phyloP scores from a whole-genome alignment of 208 protist species.

The Acanthamoeba culbertsoni region DNA sequence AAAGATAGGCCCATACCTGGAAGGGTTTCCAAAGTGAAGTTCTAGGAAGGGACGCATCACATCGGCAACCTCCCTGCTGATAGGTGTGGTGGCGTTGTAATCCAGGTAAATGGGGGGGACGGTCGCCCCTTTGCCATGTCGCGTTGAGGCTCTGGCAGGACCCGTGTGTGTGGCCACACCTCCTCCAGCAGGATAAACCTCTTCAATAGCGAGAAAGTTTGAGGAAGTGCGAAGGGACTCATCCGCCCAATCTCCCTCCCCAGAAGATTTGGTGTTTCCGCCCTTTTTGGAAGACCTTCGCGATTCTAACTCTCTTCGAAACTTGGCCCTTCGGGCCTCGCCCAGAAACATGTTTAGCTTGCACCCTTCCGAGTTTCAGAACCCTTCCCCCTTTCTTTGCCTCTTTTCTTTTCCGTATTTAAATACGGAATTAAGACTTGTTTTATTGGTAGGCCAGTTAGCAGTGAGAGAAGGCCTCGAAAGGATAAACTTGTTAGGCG shows the following conservation, averaged over 20 bases:
- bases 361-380: too few relatives aligned
- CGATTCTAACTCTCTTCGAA: not conserved
- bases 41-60: slow-evolving; percentile 41
- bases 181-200: not conserved
- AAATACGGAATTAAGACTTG: too few relatives aligned
- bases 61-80: slow-evolving; percentile 84
- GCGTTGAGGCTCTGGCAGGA: not conserved
- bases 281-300: not conserved
- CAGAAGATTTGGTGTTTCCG: not conserved
- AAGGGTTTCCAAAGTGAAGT: slow-evolving; percentile 44
- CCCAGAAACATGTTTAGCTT: not conserved
- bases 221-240: not conserved
- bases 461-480: too few relatives aligned
- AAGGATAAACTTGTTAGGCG: too few relatives aligned
- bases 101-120: slow-evolving; percentile 90
- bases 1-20: not conserved
- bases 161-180: not conserved
- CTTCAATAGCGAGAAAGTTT: not conserved
- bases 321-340: not conserved
- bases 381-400: too few relatives aligned
- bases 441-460: too few relatives aligned
- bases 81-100: slow-evolving; percentile 92
- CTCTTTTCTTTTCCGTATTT: too few relatives aligned
- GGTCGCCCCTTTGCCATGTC: not conserved
- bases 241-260: not conserved